Evolutionary conservation across 2,329 filamentous ascomycete genomes (phyloP).

Genomic region (Ophiostoma perfectum): DNA sequence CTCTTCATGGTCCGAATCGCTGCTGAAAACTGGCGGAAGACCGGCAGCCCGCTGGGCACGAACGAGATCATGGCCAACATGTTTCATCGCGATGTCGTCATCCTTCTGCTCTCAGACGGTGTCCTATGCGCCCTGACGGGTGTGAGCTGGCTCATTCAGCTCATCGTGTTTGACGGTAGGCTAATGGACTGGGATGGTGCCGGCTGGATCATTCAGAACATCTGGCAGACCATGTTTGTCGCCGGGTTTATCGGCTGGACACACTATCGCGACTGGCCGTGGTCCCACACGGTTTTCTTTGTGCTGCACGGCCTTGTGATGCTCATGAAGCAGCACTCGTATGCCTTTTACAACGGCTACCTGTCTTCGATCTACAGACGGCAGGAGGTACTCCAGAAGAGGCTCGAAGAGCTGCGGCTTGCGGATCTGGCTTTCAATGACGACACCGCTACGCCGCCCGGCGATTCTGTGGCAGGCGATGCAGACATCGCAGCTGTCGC

Average conservation of each 20-base stretch:
- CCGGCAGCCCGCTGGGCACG: constrained; percentile 62
- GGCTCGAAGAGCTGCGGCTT: constrained; percentile 36
- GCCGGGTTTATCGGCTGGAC: constrained; percentile 59
- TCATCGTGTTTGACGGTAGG: constrained; percentile 51
- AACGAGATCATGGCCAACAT: constrained; percentile 69
- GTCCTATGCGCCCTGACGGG: constrained; percentile 62
- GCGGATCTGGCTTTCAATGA: not conserved
- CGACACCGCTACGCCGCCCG: constrained; percentile 20
- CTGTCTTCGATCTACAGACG: constrained; percentile 56
- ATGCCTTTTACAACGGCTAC: constrained; percentile 73
- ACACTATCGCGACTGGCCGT: constrained; percentile 68
- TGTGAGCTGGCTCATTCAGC: constrained; percentile 62
- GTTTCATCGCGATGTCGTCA: constrained; percentile 49
- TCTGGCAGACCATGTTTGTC: constrained; percentile 65
- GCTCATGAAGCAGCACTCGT: constrained; percentile 80
- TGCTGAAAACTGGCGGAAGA: constrained; percentile 61
- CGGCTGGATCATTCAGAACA: constrained; percentile 70
- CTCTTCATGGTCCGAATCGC: constrained; percentile 63
- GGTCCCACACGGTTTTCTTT: constrained; percentile 76
- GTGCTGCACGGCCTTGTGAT: constrained; percentile 68
- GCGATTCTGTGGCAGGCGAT: not conserved
- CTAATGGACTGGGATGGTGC: constrained; percentile 57
- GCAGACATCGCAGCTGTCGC: constrained; percentile 28
- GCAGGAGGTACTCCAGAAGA: constrained; percentile 40
- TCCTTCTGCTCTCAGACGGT: constrained; percentile 59